These are phyloP conservation scores for Phytophthora colocasiae DNA, from an alignment of 352 stramenopile species.

Conservation along the genomic window DNA sequence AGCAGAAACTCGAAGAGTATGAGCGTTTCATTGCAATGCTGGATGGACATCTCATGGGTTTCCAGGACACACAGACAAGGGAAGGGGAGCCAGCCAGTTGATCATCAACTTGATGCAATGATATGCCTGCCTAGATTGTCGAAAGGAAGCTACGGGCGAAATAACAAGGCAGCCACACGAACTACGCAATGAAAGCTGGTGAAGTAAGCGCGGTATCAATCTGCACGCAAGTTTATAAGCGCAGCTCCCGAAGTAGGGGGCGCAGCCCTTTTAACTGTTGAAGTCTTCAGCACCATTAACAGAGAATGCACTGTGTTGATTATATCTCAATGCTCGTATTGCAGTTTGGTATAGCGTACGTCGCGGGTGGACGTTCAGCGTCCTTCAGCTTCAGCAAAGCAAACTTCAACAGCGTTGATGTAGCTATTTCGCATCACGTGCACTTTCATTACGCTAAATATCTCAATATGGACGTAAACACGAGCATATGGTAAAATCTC, in stretches of 20 bases:
- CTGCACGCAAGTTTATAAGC: conserved; percentile 19
- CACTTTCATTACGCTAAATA: background rate
- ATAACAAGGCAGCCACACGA: conserved; percentile 20
- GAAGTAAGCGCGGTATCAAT: conserved; percentile 29
- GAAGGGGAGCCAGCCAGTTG: conserved; percentile 28
- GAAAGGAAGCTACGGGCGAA: conserved; percentile 21
- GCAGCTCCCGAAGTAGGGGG: conserved; percentile 12
- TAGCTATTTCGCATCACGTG: conserved; percentile 9
- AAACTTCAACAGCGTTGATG: conserved; percentile 1
- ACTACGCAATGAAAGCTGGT: conserved; percentile 6
- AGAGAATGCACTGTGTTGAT: too few species aligned
- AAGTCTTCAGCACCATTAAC: too few species aligned
- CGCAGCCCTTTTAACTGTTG: background rate
- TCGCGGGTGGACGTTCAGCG: too few species aligned
- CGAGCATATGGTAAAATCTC: background rate
- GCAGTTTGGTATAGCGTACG: too few species aligned
- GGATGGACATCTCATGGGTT: conserved; percentile 51
- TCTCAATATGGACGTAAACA: background rate
- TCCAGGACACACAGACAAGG: conserved; percentile 38
- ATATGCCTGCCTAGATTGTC: conserved; percentile 25
- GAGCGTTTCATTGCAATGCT: conserved; percentile 60
- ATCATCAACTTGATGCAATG: conserved; percentile 27
- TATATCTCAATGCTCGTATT: too few species aligned
- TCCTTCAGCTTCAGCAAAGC: too few species aligned
- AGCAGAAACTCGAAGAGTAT: conserved; percentile 57